Percentiles rank a stretch among this genome's conserved stretches.
These are phyloP conservation scores for Triglochin maritima DNA, from an alignment of 106 monocot genomes.

Conservation along the genomic window DNA sequence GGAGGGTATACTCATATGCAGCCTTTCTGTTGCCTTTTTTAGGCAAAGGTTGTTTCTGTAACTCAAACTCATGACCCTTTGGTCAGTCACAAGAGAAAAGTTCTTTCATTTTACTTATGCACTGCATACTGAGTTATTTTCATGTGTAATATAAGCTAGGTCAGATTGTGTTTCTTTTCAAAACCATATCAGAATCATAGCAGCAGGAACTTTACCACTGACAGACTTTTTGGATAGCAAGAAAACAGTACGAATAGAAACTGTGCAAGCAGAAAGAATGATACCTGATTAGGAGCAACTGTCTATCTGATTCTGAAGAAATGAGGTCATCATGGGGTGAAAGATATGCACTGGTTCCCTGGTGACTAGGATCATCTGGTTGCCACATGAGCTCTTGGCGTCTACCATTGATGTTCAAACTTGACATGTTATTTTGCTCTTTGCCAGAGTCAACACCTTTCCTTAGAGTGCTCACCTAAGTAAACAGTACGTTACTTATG, in stretches of 20 bases:
- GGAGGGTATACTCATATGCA: too few relatives aligned
- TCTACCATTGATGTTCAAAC: slow-evolving; percentile 19
- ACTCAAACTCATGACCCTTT: too few relatives aligned
- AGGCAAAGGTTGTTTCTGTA: too few relatives aligned
- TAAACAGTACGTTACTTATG: background rate
- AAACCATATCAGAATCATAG: too few relatives aligned
- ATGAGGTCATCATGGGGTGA: slow-evolving; percentile 65
- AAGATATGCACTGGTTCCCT: slow-evolving; percentile 20
- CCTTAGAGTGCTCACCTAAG: slow-evolving; percentile 26
- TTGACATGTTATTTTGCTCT: slow-evolving; percentile 16
- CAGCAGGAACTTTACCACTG: too few relatives aligned
- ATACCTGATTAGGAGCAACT: slow-evolving; percentile 78
- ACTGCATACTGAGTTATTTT: too few relatives aligned
- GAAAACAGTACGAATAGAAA: background rate
- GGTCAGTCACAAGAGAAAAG: too few relatives aligned
- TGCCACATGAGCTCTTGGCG: slow-evolving; percentile 44
- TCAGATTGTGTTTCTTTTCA: too few relatives aligned
- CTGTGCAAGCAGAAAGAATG: background rate
- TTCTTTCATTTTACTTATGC: too few relatives aligned
- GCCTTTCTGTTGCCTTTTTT: too few relatives aligned
- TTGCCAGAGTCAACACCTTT: slow-evolving; percentile 59
- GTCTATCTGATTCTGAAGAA: slow-evolving; percentile 81
- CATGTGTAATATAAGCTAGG: too few relatives aligned
- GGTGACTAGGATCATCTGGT: slow-evolving; percentile 30
- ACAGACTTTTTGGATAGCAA: too few relatives aligned